These are phyloP conservation scores for Chamaenerion angustifolium DNA, from an alignment of 345 rosid genomes.

Conservation along the genomic window DNA sequence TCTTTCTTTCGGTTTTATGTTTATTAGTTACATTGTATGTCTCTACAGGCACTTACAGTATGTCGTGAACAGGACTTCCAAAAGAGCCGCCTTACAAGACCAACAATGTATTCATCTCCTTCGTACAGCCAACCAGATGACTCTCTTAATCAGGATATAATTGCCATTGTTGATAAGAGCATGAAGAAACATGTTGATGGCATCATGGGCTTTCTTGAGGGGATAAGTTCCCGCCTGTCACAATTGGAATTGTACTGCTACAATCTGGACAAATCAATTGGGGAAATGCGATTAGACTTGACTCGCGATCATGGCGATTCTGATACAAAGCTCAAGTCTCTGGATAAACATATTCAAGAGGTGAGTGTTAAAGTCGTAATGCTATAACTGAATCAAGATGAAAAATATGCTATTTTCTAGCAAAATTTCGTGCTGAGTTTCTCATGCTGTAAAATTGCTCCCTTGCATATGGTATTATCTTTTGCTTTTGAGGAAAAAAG, in stretches of 20 bases:
- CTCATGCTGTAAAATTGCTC: neutral
- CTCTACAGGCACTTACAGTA: neutral
- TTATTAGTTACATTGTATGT: no score
- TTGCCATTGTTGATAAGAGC: slow-evolving; percentile 51
- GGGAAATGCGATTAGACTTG: slow-evolving; percentile 80
- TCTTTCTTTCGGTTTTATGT: no score
- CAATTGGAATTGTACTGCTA: slow-evolving; percentile 83
- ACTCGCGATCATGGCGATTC: slow-evolving; percentile 56
- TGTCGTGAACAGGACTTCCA: slow-evolving; percentile 51
- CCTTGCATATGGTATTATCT: no score
- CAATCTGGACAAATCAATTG: slow-evolving; percentile 90
- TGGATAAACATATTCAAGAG: slow-evolving; percentile 96
- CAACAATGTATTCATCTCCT: slow-evolving; percentile 26
- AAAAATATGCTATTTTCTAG: neutral
- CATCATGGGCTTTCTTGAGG: slow-evolving; percentile 90
- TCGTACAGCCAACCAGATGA: slow-evolving; percentile 78
- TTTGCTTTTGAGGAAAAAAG: no score
- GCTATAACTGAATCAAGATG: no score
- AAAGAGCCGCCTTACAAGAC: slow-evolving; percentile 56
- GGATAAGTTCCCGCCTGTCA: slow-evolving; percentile 88
- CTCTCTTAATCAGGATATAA: slow-evolving; percentile 47
- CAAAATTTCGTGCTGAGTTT: neutral
- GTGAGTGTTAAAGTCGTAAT: slow-evolving; percentile 18
- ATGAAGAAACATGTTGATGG: slow-evolving; percentile 74
- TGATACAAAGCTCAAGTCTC: slow-evolving; percentile 69